phyloP scores from a whole-genome alignment of 2,329 filamentous ascomycete genomes.

The Pezicula rhizophila region DNA sequence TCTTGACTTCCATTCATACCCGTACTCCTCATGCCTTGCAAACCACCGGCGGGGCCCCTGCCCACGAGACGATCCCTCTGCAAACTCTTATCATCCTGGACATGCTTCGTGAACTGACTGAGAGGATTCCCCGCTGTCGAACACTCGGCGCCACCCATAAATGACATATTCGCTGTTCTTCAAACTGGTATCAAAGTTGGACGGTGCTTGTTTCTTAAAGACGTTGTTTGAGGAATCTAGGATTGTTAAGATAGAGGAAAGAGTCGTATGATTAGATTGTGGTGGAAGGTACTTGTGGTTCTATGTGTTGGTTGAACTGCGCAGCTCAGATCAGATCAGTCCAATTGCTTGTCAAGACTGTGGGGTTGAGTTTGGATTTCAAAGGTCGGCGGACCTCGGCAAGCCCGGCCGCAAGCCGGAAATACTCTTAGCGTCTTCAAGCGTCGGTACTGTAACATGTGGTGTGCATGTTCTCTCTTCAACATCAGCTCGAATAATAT shows the following conservation, averaged over 20 bases:
- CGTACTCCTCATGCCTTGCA: conserved; percentile 72
- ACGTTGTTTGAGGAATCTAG: neutral
- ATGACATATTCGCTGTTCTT: conserved; percentile 62
- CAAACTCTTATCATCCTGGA: conserved; percentile 90
- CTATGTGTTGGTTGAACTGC: too few relatives aligned
- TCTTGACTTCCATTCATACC: conserved; percentile 56
- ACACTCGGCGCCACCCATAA: conserved; percentile 92
- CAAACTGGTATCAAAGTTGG: neutral
- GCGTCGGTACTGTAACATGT: too few relatives aligned
- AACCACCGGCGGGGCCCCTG: conserved; percentile 61
- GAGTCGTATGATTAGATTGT: too few relatives aligned
- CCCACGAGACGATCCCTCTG: conserved; percentile 86
- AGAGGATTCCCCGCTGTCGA: conserved; percentile 94
- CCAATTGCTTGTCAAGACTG: neutral
- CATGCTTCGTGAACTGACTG: conserved; percentile 95
- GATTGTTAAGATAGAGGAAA: neutral
- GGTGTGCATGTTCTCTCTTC: too few relatives aligned
- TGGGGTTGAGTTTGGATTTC: neutral
- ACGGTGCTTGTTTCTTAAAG: neutral
- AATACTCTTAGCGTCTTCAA: too few relatives aligned
- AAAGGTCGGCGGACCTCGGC: neutral
- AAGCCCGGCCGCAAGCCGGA: too few relatives aligned
- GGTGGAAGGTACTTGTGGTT: too few relatives aligned
- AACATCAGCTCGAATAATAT: too few relatives aligned
- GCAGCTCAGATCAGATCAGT: too few relatives aligned